These are phyloP conservation scores for Mucor indicus DNA, from an alignment of 371 early-diverging fungal species.

Conservation along the genomic window DNA sequence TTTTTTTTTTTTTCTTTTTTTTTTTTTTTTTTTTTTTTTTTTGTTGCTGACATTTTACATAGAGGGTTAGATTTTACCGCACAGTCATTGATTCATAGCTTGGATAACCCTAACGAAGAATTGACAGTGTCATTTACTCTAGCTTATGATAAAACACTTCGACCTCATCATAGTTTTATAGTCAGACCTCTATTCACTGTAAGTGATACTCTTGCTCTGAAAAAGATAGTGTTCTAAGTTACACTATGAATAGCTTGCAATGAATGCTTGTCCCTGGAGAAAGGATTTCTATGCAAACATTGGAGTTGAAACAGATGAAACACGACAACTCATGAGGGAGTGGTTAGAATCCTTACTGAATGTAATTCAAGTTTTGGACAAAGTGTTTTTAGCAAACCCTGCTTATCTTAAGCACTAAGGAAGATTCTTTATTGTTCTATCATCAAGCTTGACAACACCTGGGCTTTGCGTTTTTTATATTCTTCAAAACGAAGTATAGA, in stretches of 20 bases:
- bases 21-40: no score
- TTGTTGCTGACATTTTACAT: no score
- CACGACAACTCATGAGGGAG: constrained; percentile 51
- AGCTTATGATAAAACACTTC: constrained; percentile 80
- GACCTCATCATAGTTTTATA: constrained; percentile 78
- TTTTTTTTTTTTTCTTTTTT: no score
- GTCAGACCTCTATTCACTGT: constrained; percentile 81
- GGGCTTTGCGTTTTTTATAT: constrained; percentile 59
- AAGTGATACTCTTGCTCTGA: constrained; percentile 20
- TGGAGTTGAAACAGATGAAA: constrained; percentile 59
- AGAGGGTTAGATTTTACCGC: constrained; percentile 89
- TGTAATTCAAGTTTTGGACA: constrained; percentile 41
- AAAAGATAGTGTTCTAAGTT: background rate
- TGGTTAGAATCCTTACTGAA: constrained; percentile 77
- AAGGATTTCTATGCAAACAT: constrained; percentile 85
- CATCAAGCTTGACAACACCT: constrained; percentile 27
- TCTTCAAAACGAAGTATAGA: constrained; percentile 79
- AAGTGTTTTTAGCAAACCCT: constrained; percentile 32
- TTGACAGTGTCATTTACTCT: constrained; percentile 77
- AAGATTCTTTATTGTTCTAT: no score
- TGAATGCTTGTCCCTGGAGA: constrained; percentile 92
- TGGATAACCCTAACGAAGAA: constrained; percentile 72
- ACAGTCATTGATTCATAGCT: constrained; percentile 69
- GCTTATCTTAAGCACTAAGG: constrained; percentile 26
- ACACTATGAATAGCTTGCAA: constrained; percentile 65